Evolutionary conservation across 2,329 filamentous ascomycete species (phyloP), one percentile per base, ranked within the genome.

Genomic region (Leptodontidium sp.): DNA sequence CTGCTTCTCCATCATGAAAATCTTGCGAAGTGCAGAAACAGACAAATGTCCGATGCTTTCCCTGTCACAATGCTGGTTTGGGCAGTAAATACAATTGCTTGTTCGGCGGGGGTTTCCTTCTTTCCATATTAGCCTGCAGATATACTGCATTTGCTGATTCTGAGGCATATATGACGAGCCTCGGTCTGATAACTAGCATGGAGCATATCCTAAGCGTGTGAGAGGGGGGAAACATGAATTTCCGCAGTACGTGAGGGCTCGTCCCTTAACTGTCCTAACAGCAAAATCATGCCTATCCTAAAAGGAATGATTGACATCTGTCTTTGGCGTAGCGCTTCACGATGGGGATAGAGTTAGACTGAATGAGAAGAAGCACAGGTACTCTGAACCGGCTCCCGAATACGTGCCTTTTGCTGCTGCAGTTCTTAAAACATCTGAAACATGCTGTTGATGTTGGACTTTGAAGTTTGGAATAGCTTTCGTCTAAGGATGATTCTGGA

Each of bases 21-120:
- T n/a, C 57, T 59, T 59, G 57, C 57, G 57, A 59, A 40, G 9
- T 8, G 57, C 57, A 59, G 21, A 29, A 45, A 45, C n/a, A 45
- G 38, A 26, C n/a, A 59, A 14, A 29, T 43, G 35, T 17, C 57
- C 57, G 57, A 43, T 35, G 15, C n/a, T 24, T 43, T 26, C 57
- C 38, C 57, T 59, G 57, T 59, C 57, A 59, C n/a, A 24, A 43
- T 43, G 38, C 38, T 29, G n/a, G 35, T 14, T 43, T 26, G 38
- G 35, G 57, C 57, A 59, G 35, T 45, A 40, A 35, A 40, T 40
- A 7, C 38, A 43, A 40, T 59, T 59, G 57, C 57, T 59, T 59
- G 21, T 59, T 59, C 38, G 21, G 35, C 57, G 57, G n/a, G 35
- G 35, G 21, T 26, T 40, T 38, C 32, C 32, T 38, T 58, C 29